phyloP scores from a whole-genome alignment of 139 green algal genomes.

The Ettlia oleoabundans region DNA sequence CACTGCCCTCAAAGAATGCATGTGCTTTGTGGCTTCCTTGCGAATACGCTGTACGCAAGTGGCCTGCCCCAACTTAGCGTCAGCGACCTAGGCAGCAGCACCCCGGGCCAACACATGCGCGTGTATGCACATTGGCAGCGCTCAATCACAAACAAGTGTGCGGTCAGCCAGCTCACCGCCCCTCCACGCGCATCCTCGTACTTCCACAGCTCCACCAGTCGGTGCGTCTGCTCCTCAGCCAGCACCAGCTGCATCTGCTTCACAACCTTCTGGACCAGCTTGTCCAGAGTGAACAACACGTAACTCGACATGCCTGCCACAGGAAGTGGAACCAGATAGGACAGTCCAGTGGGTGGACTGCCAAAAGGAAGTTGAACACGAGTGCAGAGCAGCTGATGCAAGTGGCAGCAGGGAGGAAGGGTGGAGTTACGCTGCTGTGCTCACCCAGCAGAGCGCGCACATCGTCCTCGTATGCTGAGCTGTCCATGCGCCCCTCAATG shows the following conservation, averaged over 20 bases:
- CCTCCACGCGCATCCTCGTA: slow-evolving; percentile 75
- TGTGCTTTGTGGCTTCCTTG: not conserved
- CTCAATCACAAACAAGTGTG: not conserved
- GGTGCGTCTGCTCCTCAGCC: slow-evolving; percentile 67
- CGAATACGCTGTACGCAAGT: too few species aligned
- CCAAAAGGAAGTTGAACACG: too few species aligned
- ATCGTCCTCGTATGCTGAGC: slow-evolving; percentile 78
- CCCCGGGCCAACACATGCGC: not conserved
- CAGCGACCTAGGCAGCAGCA: too few species aligned
- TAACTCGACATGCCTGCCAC: slow-evolving; percentile 43
- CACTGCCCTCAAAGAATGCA: too few species aligned
- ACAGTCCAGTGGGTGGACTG: not conserved
- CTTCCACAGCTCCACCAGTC: slow-evolving; percentile 76
- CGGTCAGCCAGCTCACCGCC: not conserved
- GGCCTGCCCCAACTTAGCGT: too few species aligned
- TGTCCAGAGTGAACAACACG: slow-evolving; percentile 49
- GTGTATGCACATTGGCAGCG: not conserved
- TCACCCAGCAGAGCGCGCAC: slow-evolving; percentile 69
- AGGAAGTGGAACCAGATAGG: too few species aligned
- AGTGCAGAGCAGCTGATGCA: too few species aligned
- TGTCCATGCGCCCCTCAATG: slow-evolving; percentile 73
- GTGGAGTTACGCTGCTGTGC: not conserved
- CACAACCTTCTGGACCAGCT: slow-evolving; percentile 83
- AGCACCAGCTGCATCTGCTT: slow-evolving; percentile 81
- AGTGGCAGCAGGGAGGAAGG: not conserved